Conservation (phyloP, 208 protist genomes). For the Baffinella frigidus region DNA sequence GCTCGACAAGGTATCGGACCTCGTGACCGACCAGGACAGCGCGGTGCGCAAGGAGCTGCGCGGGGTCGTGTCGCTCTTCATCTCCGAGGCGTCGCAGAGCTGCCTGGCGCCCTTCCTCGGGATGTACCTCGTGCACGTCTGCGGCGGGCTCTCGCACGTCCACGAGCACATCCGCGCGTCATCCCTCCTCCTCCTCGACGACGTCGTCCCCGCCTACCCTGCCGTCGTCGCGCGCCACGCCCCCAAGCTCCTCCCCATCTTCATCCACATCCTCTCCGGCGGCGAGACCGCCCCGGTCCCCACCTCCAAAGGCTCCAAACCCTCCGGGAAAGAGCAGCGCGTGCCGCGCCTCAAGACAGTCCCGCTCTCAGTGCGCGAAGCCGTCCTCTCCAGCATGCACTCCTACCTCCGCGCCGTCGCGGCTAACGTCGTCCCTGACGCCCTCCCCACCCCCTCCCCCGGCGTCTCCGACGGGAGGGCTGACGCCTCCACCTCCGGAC, state of each 20-base stretch:
- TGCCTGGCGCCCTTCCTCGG: conserved; percentile 2
- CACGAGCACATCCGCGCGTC: not conserved
- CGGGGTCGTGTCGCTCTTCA: not conserved
- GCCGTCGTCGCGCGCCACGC: not conserved
- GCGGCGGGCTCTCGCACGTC: conserved; percentile 36
- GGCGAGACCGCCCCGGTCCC: not conserved
- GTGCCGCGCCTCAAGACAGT: not conserved
- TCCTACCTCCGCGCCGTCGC: not conserved
- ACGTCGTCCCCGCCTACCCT: conserved; percentile 3
- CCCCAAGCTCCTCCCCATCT: conserved; percentile 28
- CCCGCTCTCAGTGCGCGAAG: not conserved
- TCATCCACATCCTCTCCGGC: conserved; percentile 39
- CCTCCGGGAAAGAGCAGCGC: not conserved
- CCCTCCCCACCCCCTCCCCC: too few species aligned
- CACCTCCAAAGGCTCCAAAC: conserved; percentile 21
- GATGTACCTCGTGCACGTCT: conserved; percentile 2
- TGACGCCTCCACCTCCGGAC: too few species aligned
- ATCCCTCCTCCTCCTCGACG: not conserved
- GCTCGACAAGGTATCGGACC: conserved; percentile 7
- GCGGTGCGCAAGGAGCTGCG: conserved; percentile 15
- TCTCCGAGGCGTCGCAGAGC: not conserved
- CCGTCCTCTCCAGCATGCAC: not conserved
- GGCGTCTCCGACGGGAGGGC: too few species aligned
- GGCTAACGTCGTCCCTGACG: not conserved
- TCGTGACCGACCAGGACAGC: not conserved